Base-by-base conservation (phyloP, 352 stramenopile species). In the Aphanomyces stellatus region DNA sequence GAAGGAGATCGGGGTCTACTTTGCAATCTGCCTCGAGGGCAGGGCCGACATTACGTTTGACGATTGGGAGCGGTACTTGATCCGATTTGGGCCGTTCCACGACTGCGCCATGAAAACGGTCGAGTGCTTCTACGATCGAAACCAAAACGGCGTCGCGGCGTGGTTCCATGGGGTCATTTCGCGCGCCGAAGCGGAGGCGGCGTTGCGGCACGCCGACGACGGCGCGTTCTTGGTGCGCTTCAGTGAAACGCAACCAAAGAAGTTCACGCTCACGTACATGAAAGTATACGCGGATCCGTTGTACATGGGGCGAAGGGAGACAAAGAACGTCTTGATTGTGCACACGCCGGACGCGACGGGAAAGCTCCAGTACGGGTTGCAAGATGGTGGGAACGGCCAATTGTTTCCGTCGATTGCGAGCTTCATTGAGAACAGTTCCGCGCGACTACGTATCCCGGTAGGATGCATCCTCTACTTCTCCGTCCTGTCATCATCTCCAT, bases 251-350 rank as follows among this genome's bases (percentile, higher is more conserved):
- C 84, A 90, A 11, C 84, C 84, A 35, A 77, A 77, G 13, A 86
- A 87, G 46, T 90, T 93, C 67, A 88, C 77, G 31, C 72, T 93
- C 24, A 83, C 82, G 55, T 93, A 93, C 70, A 56, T 91, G 4
- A 93, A 91, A 67, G 69, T 91, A 37, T 79, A 90, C 65, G 42
- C 73, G 5, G 15, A 37, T 0, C 49, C 49, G 4, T 62, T 74
- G 24, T 67, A 70, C 33, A 37, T 31, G 2, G 79, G 80, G 0
- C 57, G 70, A 10, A 74, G 78, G 22, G 84, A 89, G 71, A 71
- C 87, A 25, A 86, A 87, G 31, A 92, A 92, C 61, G 85, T 84
- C 27, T 72, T 92, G 10, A 78, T 92, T 31, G 76, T 60, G 19
- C 60, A 67, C 27, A 28, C 41, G 19, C 60, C 60, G 19, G 15